phyloP scores from a whole-genome alignment of 306 rosid species.

The Vicia villosa region DNA sequence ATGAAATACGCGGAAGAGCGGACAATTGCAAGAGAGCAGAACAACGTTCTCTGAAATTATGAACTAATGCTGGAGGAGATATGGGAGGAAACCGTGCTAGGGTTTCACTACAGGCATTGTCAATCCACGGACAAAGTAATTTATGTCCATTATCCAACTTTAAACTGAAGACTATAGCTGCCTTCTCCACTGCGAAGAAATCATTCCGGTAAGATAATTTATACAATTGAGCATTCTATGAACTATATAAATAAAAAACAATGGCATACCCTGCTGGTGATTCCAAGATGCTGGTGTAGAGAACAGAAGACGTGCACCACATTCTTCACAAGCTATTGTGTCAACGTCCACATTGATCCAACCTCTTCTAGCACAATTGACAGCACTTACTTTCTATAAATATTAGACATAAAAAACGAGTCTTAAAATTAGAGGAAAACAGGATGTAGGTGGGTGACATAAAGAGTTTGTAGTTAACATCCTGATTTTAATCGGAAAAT shows the following conservation, averaged over 20 bases:
- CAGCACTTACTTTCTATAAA: constrained; percentile 74
- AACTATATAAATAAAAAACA: constrained; percentile 30
- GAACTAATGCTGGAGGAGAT: constrained; percentile 62
- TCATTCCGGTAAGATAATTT: constrained; percentile 28
- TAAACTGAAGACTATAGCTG: constrained; percentile 87
- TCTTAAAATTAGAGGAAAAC: not conserved
- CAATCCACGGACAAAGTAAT: constrained; percentile 91
- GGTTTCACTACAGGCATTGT: constrained; percentile 82
- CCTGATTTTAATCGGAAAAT: no score
- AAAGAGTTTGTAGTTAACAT: not conserved
- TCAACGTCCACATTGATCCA: constrained; percentile 88
- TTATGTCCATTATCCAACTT: constrained; percentile 92
- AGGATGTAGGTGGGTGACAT: not conserved
- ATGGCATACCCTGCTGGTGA: constrained; percentile 74
- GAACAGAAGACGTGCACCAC: constrained; percentile 80
- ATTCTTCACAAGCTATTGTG: constrained; percentile 78
- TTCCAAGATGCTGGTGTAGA: constrained; percentile 87
- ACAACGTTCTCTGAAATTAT: constrained; percentile 67
- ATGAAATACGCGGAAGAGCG: constrained; percentile 71
- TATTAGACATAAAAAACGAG: constrained; percentile 14
- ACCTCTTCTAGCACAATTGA: constrained; percentile 96
- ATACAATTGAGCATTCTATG: not conserved
- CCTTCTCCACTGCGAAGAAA: constrained; percentile 81
- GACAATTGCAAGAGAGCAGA: constrained; percentile 60
- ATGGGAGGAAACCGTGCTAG: constrained; percentile 77